phyloP scores from a whole-genome alignment of 768 basidiomycete species.

The Rhodotorula toruloides region DNA sequence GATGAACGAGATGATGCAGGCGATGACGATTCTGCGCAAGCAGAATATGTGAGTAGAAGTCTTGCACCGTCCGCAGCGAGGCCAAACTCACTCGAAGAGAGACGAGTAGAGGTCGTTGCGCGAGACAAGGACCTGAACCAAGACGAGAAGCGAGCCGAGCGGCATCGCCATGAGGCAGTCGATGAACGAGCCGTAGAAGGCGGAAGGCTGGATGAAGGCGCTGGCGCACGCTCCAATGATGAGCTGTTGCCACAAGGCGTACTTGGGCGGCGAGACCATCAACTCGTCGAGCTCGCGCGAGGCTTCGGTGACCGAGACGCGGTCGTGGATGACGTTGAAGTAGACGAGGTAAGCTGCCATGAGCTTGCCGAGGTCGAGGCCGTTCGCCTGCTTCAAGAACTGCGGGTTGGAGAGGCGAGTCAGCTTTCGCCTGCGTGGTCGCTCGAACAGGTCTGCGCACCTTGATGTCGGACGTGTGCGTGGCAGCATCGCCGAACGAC shows the following conservation, averaged over 20 bases:
- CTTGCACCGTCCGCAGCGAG: neutral
- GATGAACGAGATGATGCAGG: slow-evolving; percentile 71
- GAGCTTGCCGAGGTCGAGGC: slow-evolving; percentile 72
- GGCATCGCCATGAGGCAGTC: slow-evolving; percentile 69
- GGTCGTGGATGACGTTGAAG: slow-evolving; percentile 59
- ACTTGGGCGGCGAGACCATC: slow-evolving; percentile 59
- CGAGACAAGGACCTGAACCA: slow-evolving; percentile 62
- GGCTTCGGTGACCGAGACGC: slow-evolving; percentile 67
- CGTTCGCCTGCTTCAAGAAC: slow-evolving; percentile 46
- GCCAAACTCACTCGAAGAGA: slow-evolving; percentile 59
- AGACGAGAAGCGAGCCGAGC: slow-evolving; percentile 67
- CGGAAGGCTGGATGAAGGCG: slow-evolving; percentile 39
- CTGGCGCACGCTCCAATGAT: slow-evolving; percentile 61
- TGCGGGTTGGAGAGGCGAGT: neutral
- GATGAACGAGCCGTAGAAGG: slow-evolving; percentile 70
- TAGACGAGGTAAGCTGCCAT: slow-evolving; percentile 44
- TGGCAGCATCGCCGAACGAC: slow-evolving; percentile 72
- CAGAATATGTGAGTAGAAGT: neutral
- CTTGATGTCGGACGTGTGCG: slow-evolving; percentile 75
- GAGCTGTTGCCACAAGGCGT: slow-evolving; percentile 55
- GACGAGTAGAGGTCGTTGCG: slow-evolving; percentile 70
- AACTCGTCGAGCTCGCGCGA: slow-evolving; percentile 63
- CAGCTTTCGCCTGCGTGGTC: slow-evolving; percentile 52
- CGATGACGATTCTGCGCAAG: slow-evolving; percentile 62
- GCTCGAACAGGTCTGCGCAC: slow-evolving; percentile 51